phyloP scores from a whole-genome alignment of 805 yeast genomes.

The Blastobotrys terrestris region DNA sequence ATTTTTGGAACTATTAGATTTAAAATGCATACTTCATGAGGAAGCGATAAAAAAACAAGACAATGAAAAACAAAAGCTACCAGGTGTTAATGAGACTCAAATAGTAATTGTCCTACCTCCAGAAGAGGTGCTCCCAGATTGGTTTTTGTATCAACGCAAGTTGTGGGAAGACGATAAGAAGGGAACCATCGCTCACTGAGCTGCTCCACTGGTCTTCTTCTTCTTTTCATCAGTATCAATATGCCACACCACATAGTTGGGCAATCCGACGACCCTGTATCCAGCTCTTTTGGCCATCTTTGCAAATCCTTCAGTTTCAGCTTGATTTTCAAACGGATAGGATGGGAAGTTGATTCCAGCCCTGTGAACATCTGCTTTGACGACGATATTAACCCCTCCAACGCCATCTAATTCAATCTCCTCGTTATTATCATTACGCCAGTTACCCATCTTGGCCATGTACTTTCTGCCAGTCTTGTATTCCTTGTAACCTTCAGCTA shows the following conservation, averaged over 20 bases:
- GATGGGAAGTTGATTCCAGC: constrained; percentile 95
- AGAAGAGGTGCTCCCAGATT: constrained; percentile 58
- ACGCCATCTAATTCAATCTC: constrained; percentile 85
- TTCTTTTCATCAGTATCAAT: constrained; percentile 35
- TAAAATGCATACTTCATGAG: constrained; percentile 54
- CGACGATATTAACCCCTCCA: constrained; percentile 86
- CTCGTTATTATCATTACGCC: constrained; percentile 41
- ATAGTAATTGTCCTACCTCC: constrained; percentile 45
- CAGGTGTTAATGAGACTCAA: constrained; percentile 17
- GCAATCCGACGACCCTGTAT: constrained; percentile 77
- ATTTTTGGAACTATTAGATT: constrained; percentile 65
- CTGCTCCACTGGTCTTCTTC: background rate
- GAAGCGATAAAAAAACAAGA: constrained; percentile 26
- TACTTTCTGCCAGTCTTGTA: constrained; percentile 83
- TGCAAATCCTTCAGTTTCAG: constrained; percentile 89
- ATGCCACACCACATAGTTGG: constrained; percentile 88
- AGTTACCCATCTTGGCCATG: constrained; percentile 71
- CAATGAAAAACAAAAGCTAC: background rate
- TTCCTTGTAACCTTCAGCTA: constrained; percentile 90
- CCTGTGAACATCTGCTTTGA: constrained; percentile 86
- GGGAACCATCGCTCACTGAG: background rate
- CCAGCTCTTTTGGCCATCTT: constrained; percentile 73
- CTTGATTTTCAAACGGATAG: constrained; percentile 83
- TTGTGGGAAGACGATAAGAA: constrained; percentile 47
- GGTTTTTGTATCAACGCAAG: constrained; percentile 65